These are phyloP conservation scores for Xylariaceae sp. DNA, from an alignment of 2,329 filamentous ascomycete species.

Conservation along the genomic window DNA sequence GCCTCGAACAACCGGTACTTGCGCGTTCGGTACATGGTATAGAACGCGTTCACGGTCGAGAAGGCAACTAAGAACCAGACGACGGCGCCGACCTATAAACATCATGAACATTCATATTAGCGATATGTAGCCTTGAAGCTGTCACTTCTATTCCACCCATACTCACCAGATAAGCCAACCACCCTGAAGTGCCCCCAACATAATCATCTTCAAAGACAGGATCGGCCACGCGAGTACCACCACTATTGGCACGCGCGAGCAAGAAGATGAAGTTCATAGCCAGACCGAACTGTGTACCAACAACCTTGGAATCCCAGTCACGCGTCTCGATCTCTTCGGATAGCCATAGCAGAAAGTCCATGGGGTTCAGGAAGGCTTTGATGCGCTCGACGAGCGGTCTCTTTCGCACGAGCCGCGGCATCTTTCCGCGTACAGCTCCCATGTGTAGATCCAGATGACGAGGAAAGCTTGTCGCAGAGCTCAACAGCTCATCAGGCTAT, in stretches of 20 bases:
- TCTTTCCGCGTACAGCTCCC: slow-evolving; percentile 42
- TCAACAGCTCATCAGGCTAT: background rate
- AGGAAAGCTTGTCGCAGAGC: background rate
- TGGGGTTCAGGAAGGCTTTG: slow-evolving; percentile 79
- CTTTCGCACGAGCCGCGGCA: slow-evolving; percentile 82
- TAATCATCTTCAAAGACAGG: slow-evolving; percentile 88
- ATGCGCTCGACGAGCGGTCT: slow-evolving; percentile 82
- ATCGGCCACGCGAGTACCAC: slow-evolving; percentile 62
- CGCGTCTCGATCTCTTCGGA: slow-evolving; percentile 91
- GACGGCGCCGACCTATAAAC: slow-evolving; percentile 66
- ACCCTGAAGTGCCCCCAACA: slow-evolving; percentile 61
- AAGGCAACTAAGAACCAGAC: slow-evolving; percentile 72
- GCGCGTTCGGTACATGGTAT: slow-evolving; percentile 80
- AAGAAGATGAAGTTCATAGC: slow-evolving; percentile 80
- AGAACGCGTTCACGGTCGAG: slow-evolving; percentile 78
- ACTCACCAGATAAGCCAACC: slow-evolving; percentile 65
- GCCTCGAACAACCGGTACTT: slow-evolving; percentile 92
- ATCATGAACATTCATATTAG: slow-evolving; percentile 23
- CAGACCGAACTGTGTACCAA: slow-evolving; percentile 77
- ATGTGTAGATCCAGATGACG: slow-evolving; percentile 1
- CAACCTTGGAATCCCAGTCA: slow-evolving; percentile 84
- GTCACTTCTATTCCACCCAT: background rate
- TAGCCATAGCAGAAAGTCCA: slow-evolving; percentile 88
- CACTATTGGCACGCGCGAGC: slow-evolving; percentile 79
- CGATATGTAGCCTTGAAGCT: background rate